phyloP scores from a whole-genome alignment of 805 yeast genomes.

The Candida berthetii region DNA sequence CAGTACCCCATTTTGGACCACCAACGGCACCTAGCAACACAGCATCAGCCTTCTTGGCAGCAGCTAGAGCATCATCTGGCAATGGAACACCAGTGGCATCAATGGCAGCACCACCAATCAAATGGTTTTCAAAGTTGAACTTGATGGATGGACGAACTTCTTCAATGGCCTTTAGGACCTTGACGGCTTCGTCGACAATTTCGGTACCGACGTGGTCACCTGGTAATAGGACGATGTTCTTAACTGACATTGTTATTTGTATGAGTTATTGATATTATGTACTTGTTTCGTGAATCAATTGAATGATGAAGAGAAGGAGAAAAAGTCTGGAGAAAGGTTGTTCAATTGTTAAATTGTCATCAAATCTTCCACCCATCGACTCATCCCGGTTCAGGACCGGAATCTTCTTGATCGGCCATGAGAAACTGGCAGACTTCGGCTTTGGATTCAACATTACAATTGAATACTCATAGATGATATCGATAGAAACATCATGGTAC shows the following conservation, averaged over 20 bases:
- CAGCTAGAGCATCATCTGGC: constrained; percentile 76
- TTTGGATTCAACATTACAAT: too few species aligned
- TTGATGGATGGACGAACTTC: constrained; percentile 46
- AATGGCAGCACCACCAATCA: constrained; percentile 98
- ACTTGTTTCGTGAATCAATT: not conserved
- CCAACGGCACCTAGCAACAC: constrained; percentile 98
- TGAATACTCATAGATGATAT: too few species aligned
- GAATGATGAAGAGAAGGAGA: too few species aligned
- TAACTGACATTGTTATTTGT: constrained; percentile 21
- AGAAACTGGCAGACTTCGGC: too few species aligned
- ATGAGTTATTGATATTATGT: not conserved
- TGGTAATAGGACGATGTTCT: constrained; percentile 81
- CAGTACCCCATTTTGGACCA: constrained; percentile 99
- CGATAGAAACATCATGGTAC: too few species aligned
- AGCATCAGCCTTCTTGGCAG: constrained; percentile 86
- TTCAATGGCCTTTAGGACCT: constrained; percentile 78
- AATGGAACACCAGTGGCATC: constrained; percentile 94
- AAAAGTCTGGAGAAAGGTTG: too few species aligned
- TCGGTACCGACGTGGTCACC: constrained; percentile 98
- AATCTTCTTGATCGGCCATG: too few species aligned
- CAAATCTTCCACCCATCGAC: too few species aligned
- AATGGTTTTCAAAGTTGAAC: constrained; percentile 75
- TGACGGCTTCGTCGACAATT: constrained; percentile 83
- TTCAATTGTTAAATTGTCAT: too few species aligned
- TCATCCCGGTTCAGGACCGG: too few species aligned